Evolutionary conservation across 2,329 filamentous ascomycete species (phyloP), one percentile per base, ranked within the genome.

Genomic region (Aspergillus sclerotialis): DNA sequence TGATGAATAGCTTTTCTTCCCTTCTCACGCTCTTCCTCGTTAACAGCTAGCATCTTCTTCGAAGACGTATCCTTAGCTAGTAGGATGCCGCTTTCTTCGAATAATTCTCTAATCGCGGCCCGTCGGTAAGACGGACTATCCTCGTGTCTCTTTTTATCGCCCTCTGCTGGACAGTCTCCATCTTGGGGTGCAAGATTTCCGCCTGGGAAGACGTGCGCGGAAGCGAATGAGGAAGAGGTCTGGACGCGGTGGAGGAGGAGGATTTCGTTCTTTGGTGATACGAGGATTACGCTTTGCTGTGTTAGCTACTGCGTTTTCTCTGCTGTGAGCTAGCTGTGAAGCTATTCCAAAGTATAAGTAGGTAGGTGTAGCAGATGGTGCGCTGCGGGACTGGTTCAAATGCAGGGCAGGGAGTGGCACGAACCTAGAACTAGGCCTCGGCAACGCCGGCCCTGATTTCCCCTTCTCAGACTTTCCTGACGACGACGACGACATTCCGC

Each of bases 151-250:
- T 61, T 65, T 0, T 67, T 60, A 17, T 76, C 68, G 11, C 70
- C 69, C 0, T 61, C 53, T 0, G 62, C 60, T 1, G 76, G 70
- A 9, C 72, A 65, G 13, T 59, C 48, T 19, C 84, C 88, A 48
- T 96, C 90, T 50, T 94, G 86, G 13, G 75, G 75, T 0, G 75
- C 61, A 9, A 87, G 82, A 14, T 94, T 72, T 5, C 92, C 92
- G 21, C 92, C 92, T 0, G 92, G 90, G 48, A 98, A 98, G 40
- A 98, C 92, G 55, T 96, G 88, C 0, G 90, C 92, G 0, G 86
- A 90, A 4, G 90, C 77, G 53, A 95, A 96, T 3, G 88, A 83
- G 1, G 76, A 78, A 0, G 86, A 92, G 1, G 82, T 87, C 44
- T 81, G 74, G 3, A 94, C 86, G 42, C 92, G 81, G 58, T 88